Evolutionary conservation across 371 early-diverging fungal genomes (phyloP).

Genomic region (Entomophthora muscae): DNA sequence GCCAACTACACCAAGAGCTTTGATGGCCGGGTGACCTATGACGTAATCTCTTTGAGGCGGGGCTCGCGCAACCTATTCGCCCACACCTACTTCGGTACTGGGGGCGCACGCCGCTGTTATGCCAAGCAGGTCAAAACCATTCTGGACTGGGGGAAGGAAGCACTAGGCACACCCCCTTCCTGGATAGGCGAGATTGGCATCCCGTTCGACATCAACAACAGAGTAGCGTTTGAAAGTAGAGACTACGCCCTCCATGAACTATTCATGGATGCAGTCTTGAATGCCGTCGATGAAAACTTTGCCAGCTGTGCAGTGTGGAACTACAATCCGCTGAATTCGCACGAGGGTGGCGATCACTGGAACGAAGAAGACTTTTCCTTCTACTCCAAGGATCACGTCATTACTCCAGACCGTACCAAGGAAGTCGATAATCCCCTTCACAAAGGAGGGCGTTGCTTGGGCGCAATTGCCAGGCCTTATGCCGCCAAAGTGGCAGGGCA

Average conservation of each 20-base stretch:
- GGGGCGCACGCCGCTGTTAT: constrained; percentile 29
- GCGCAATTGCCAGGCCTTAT: constrained; percentile 62
- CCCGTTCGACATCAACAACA: constrained; percentile 42
- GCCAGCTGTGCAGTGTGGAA: constrained; percentile 45
- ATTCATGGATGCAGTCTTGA: constrained; percentile 46
- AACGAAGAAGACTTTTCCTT: constrained; percentile 47
- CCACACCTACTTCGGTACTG: constrained; percentile 59
- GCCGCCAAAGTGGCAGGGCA: constrained; percentile 58
- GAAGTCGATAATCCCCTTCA: constrained; percentile 28
- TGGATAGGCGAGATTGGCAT: constrained; percentile 59
- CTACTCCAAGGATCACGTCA: constrained; percentile 14
- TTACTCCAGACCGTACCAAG: constrained; percentile 11
- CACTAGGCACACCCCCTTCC: background rate
- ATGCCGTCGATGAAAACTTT: constrained; percentile 38
- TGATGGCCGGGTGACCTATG: constrained; percentile 50
- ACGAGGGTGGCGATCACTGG: constrained; percentile 49
- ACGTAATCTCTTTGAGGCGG: constrained; percentile 23
- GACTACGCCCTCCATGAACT: constrained; percentile 29
- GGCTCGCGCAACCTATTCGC: constrained; percentile 17
- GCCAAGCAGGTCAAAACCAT: constrained; percentile 1
- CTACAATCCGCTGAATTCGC: constrained; percentile 37
- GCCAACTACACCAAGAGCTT: constrained; percentile 45
- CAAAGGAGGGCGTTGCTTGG: constrained; percentile 58
- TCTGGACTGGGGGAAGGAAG: constrained; percentile 1
- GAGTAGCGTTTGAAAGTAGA: constrained; percentile 17